Base-by-base conservation (phyloP, 306 rosid genomes). In the Aeschynomene evenia region DNA sequence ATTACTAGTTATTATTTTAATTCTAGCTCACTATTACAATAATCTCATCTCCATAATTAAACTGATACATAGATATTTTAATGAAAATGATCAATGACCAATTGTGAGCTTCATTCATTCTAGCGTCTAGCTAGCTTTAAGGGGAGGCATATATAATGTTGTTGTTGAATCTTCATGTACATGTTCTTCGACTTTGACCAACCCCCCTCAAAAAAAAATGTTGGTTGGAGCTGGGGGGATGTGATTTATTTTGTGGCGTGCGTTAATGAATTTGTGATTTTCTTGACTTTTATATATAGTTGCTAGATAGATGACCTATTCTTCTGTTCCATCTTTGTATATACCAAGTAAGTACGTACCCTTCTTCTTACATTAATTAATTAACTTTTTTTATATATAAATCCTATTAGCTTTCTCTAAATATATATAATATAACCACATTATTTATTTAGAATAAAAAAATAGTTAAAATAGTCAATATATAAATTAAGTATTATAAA, bases 171-270 rank as follows among this genome's bases (percentile, higher is more conserved):
- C 34, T 52, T 62, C 4, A 3, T 62, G 68, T 55, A 45, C 67
- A 43, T 45, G 7, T 63, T 63, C 55, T 57, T 48, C n/a, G 82
- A 81, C 83, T 76, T 77, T 81, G 86, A 86, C 72, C 55, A n/a
- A n/a, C n/a, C n/a, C n/a, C n/a, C 8, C 60, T 6, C 3, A 28
- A 46, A 58, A 7, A 31, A 55, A 36, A 24, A 75, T 12, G n/a
- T n/a, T 43, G 46, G 76, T 74, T 67, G 72, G 76, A 66, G 24
- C 64, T 22, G 29, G 59, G 7, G 66, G 43, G 23, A 55, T 19
- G 63, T 65, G 60, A 55, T 66, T 31, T 49, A 49, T 6, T 15
- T 49, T n/a, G 36, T 21, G 26, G 26, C 15, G n/a, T n/a, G n/a
- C n/a, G n/a, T n/a, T n/a, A n/a, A 10, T 5, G 43, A 74, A 9